Conservation (phyloP, 352 stramenopile species). For the Pythium vanterpoolii region DNA sequence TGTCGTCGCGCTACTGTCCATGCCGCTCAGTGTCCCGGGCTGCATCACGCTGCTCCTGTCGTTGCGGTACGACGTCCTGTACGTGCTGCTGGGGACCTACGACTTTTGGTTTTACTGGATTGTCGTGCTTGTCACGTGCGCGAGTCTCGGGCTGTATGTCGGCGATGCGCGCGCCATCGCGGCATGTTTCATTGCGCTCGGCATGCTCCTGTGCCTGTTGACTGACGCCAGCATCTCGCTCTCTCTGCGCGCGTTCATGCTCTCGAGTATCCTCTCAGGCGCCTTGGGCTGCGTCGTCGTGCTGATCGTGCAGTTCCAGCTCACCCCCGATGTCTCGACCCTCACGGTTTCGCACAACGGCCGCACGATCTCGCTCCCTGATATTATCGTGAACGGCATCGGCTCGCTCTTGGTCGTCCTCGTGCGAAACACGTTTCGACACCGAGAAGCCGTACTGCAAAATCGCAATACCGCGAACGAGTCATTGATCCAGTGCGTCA, state of each 20-base stretch:
- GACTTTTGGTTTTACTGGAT: conserved; percentile 20
- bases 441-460: conserved; percentile 5
- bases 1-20: neutral
- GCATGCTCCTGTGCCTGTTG: conserved; percentile 22
- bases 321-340: neutral
- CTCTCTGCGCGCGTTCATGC: neutral
- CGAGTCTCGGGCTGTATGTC: conserved; percentile 6
- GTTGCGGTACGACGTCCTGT: conserved; percentile 11
- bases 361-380: neutral
- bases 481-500: conserved; percentile 19
- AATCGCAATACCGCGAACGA: conserved; percentile 8
- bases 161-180: neutral
- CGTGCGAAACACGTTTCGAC: conserved; percentile 23
- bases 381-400: conserved; percentile 23
- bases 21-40: neutral
- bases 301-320: neutral
- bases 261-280: neutral
- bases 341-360: neutral
- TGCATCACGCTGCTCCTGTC: neutral
- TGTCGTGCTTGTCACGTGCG: conserved; percentile 1
- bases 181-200: conserved; percentile 16
- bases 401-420: conserved; percentile 25
- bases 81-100: conserved; percentile 10
- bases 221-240: conserved; percentile 25
- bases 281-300: neutral